These are phyloP conservation scores for Venturiaceae sp. DNA, from an alignment of 2,329 filamentous ascomycete species.

Conservation along the genomic window DNA sequence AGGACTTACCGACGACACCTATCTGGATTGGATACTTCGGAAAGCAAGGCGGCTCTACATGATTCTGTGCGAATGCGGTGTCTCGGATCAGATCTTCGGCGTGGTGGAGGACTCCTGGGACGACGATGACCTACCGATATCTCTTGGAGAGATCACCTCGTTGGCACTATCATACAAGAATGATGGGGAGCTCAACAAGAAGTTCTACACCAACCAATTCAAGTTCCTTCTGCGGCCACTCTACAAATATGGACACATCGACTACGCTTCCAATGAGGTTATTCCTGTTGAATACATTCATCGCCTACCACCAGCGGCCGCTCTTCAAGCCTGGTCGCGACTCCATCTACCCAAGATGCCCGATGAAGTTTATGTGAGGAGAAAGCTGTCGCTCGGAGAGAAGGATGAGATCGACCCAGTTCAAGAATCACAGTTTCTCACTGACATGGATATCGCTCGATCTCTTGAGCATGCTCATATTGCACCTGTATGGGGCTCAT, in stretches of 20 bases:
- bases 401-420: conserved; percentile 19
- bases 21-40: conserved; percentile 67
- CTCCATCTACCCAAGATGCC: conserved; percentile 55
- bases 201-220: conserved; percentile 63
- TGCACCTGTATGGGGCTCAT: conserved; percentile 62
- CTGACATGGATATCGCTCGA: conserved; percentile 50
- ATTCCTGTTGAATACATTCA: conserved; percentile 61
- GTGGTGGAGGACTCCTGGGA: conserved; percentile 70
- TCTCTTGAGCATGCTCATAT: conserved; percentile 58
- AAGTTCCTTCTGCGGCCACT: conserved; percentile 58
- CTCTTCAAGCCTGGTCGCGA: conserved; percentile 43
- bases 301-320: conserved; percentile 40
- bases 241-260: conserved; percentile 48
- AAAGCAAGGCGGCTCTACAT: conserved; percentile 63
- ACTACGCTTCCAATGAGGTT: conserved; percentile 58
- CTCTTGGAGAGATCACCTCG: conserved; percentile 53
- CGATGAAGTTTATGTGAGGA: conserved; percentile 46
- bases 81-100: conserved; percentile 65
- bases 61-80: conserved; percentile 58
- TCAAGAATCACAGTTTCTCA: conserved; percentile 45
- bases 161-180: conserved; percentile 50
- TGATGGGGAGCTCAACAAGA: conserved; percentile 55
- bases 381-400: conserved; percentile 44
- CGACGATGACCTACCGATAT: conserved; percentile 63
- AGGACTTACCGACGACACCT: conserved; percentile 60